Base-by-base conservation (phyloP, 768 basidiomycete genomes). In the Kwoniella pini region DNA sequence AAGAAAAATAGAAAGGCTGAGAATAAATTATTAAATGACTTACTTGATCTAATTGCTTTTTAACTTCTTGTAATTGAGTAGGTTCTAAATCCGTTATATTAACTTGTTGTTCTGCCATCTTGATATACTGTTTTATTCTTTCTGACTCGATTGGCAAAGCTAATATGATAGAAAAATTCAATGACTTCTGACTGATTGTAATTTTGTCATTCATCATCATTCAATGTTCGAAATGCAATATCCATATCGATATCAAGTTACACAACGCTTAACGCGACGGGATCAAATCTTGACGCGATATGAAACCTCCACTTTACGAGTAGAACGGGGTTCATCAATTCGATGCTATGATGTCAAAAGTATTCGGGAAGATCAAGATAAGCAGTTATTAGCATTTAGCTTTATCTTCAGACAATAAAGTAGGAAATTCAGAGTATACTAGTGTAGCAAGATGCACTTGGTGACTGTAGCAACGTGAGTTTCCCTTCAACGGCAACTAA, bases 31-130 rank as follows among this genome's bases (percentile, higher is more conserved):
- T n/a, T n/a, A n/a, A n/a, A n/a, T 13, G 19, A 72, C 80, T 63
- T 55, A 90, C 95, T 80, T 96, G 91, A 71, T 99, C 94, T 0
- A 99, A 83, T 76, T 97, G 95, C 63, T 87, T 86, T 67, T 88
- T 86, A 39, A 97, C 91, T 67, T 96, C 91, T 10, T 87, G 83
- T 1, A 98, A 84, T 79, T 98, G 95, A 1, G 86, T 80, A 28
- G 94, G 79, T 70, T 91, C 89, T 52, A 99, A 84, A 78, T 97
- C 91, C 13, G 84, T 81, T 17, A 95, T 82, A 67, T 85, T 88
- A 72, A 95, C 83, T 59, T 79, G 76, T 54, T 88, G 86, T 71
- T 90, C 88, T 11, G 83, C 79, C 78, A 71, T 71, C 15, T 44
- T 66, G 39, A 42, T 31, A 15, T 28, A 28, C 17, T 6, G 49